Base-by-base conservation (phyloP, 768 basidiomycete species). In the Hypholoma fasciculare region DNA sequence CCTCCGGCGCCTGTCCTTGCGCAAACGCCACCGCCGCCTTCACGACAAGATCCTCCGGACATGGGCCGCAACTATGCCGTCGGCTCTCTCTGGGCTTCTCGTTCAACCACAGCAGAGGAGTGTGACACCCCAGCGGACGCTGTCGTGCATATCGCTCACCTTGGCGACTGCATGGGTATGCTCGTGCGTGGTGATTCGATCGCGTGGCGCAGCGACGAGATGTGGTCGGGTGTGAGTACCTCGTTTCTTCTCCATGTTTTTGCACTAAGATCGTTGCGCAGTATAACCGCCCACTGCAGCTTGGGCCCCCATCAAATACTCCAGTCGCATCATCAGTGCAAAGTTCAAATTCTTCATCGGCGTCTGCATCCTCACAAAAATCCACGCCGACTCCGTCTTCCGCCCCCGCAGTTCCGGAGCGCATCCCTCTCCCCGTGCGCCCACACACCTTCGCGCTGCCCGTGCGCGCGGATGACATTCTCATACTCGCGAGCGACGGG, bases 131-230 rank as follows among this genome's bases (percentile, higher is more conserved):
- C 16, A 11, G 23, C 47, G 20, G 48, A 83, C 38, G 85, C 88
- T 0, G 84, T 90, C 42, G 81, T 96, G 40, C 84, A 86, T 60
- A 86, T 96, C 23, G 93, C 92, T 0, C 91, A 94, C 63, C 71
- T 96, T 7, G 93, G 94, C 8, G 93, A 96, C 66, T 93, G 93
- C 69, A 89, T 90, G 83, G 87, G 88, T 20, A 89, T 92, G 81
- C 80, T 97, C 19, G 85, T 98, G 17, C 84, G 95, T 2, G 87
- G 82, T 6, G 84, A 89, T 46, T 78, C 84, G 54, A 86, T 97
- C 44, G 83, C 86, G 1, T 97, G 94, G 87, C 81, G 94, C 34
- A 90, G 87, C 49, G 84, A 91, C 43, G 96, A 97, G 72, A 96
- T 96, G 92, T 95, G 94, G 85, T 94, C 93, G 83, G 82, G 80